Percentiles rank a stretch among this genome's conserved stretches.
phyloP scores from a whole-genome alignment of 208 protist species.

The Leishmania martiniquensis region DNA sequence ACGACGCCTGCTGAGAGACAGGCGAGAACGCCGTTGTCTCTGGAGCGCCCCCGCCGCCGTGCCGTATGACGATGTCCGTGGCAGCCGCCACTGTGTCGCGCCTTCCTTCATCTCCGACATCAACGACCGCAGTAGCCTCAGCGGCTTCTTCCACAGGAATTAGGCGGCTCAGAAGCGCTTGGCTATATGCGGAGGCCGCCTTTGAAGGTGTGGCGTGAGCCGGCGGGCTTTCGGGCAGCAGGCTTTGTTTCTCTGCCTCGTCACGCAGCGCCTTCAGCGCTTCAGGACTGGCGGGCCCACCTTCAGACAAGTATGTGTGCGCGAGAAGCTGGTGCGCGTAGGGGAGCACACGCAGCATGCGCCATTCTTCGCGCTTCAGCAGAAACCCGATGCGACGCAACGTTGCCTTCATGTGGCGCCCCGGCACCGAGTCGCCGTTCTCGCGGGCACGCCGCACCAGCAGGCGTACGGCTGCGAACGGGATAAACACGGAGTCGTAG shows the following conservation, averaged over 20 bases:
- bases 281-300: slow-evolving; percentile 47
- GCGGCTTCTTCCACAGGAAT: slow-evolving; percentile 1
- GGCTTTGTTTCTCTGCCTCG: slow-evolving; percentile 39
- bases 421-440: slow-evolving; percentile 46
- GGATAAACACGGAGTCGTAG: slow-evolving; percentile 88
- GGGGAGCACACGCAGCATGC: slow-evolving; percentile 74
- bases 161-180: slow-evolving; percentile 23
- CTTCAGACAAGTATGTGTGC: slow-evolving; percentile 73
- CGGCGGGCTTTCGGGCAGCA: slow-evolving; percentile 7
- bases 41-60: not conserved
- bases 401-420: slow-evolving; percentile 56
- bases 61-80: slow-evolving; percentile 1
- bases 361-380: slow-evolving; percentile 39
- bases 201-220: not conserved
- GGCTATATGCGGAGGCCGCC: slow-evolving; percentile 19
- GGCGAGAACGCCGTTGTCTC: not conserved
- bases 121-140: not conserved
- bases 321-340: slow-evolving; percentile 78
- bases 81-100: not conserved
- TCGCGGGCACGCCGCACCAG: slow-evolving; percentile 72
- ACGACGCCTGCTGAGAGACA: not conserved
- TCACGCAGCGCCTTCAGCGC: slow-evolving; percentile 54
- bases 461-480: slow-evolving; percentile 71
- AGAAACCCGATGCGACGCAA: slow-evolving; percentile 49
- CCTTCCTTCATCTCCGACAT: not conserved